Conservation (phyloP, 2,329 filamentous ascomycete genomes). For the Phaeophleospora eucalypticola region DNA sequence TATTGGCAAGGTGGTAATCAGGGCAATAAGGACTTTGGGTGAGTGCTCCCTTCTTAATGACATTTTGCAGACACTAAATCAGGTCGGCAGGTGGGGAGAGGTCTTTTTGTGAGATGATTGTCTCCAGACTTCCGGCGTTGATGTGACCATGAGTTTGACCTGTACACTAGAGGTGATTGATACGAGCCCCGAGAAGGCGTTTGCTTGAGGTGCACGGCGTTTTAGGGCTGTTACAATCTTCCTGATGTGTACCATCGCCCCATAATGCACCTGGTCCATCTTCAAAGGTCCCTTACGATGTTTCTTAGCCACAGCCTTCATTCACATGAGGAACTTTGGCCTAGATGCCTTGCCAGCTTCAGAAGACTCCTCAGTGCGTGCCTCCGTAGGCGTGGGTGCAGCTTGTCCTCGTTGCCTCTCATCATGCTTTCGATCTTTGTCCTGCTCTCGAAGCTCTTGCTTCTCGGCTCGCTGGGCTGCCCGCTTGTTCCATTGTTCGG, state of each 20-base stretch:
- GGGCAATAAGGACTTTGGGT: slow-evolving; percentile 26
- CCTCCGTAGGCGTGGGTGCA: background rate
- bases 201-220: too few species aligned
- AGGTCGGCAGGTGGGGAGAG: slow-evolving; percentile 7
- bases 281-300: too few species aligned
- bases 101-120: slow-evolving; percentile 6
- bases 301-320: too few species aligned
- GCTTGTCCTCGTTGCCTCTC: slow-evolving; percentile 1
- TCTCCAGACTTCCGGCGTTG: background rate
- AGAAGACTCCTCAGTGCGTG: slow-evolving; percentile 1
- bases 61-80: background rate
- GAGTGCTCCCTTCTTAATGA: slow-evolving; percentile 1
- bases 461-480: slow-evolving; percentile 25
- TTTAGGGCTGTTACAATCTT: too few species aligned
- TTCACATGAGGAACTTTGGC: slow-evolving; percentile 31
- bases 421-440: slow-evolving; percentile 13
- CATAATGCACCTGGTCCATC: too few species aligned
- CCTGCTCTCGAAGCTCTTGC: slow-evolving; percentile 18
- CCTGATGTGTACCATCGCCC: background rate
- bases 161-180: too few species aligned
- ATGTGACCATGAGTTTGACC: background rate
- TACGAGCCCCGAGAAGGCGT: too few species aligned
- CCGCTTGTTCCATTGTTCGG: slow-evolving; percentile 27
- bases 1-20: slow-evolving; percentile 36
- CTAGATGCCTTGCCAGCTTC: slow-evolving; percentile 11